These are phyloP conservation scores for Penicillium coffeae DNA, from an alignment of 495 filamentous ascomycete species.

Conservation along the genomic window DNA sequence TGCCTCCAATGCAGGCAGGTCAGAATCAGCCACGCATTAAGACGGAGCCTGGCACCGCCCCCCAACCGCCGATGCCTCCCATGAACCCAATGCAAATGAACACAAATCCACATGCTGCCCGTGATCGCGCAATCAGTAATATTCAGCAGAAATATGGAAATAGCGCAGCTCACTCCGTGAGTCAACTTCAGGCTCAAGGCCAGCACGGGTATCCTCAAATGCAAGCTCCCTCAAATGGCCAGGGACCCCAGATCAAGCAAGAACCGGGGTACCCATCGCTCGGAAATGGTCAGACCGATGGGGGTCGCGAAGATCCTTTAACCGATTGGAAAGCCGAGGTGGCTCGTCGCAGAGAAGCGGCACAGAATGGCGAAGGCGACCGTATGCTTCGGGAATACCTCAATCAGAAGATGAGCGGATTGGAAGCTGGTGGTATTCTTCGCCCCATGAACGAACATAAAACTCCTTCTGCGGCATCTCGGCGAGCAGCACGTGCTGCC, in stretches of 20 bases:
- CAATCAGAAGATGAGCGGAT: slow-evolving; percentile 55
- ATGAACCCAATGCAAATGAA: slow-evolving; percentile 36
- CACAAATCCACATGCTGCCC: slow-evolving; percentile 48
- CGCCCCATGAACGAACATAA: slow-evolving; percentile 52
- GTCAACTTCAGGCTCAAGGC: slow-evolving; percentile 54
- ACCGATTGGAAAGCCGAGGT: slow-evolving; percentile 57
- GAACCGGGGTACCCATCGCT: slow-evolving; percentile 44
- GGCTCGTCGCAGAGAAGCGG: slow-evolving; percentile 50
- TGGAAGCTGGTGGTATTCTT: slow-evolving; percentile 83
- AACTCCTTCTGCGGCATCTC: slow-evolving; percentile 15
- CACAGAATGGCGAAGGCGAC: slow-evolving; percentile 58
- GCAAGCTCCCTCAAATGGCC: slow-evolving; percentile 43
- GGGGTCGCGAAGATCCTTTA: slow-evolving; percentile 49
- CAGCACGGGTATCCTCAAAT: slow-evolving; percentile 44
- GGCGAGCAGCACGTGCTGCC: slow-evolving; percentile 11
- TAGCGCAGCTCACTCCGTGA: slow-evolving; percentile 66
- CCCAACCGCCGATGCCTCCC: slow-evolving; percentile 38
- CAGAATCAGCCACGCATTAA: slow-evolving; percentile 61
- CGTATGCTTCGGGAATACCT: slow-evolving; percentile 38
- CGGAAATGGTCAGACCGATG: slow-evolving; percentile 66
- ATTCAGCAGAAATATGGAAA: slow-evolving; percentile 68
- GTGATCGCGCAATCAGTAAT: slow-evolving; percentile 62
- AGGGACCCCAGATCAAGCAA: slow-evolving; percentile 45
- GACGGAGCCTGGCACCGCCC: slow-evolving; percentile 62
- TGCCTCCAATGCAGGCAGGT: not conserved